phyloP scores from a whole-genome alignment of 345 rosid genomes.

The Anacardium occidentale region DNA sequence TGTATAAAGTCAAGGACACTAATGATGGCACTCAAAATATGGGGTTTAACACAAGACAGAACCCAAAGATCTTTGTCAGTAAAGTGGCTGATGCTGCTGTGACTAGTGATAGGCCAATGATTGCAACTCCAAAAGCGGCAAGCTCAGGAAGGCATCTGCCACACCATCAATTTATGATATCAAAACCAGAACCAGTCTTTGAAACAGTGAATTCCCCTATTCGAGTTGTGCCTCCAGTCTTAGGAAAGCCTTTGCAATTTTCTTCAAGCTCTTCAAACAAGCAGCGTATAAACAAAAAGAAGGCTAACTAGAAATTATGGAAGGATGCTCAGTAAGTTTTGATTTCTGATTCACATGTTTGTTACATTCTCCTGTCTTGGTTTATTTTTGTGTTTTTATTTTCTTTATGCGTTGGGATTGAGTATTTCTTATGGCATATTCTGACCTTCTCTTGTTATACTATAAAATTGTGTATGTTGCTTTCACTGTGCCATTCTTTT shows the following conservation, averaged over 20 bases:
- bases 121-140: slow-evolving; percentile 2
- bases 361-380: not conserved
- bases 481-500: too few species aligned
- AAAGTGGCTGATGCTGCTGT: slow-evolving; percentile 8
- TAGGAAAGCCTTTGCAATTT: slow-evolving; percentile 5
- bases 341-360: not conserved
- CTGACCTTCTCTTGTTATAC: not conserved
- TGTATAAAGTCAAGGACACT: slow-evolving; percentile 25
- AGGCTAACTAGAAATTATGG: slow-evolving; percentile 23
- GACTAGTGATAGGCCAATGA: not conserved
- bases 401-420: not conserved
- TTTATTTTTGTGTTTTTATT: not conserved
- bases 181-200: slow-evolving; percentile 16
- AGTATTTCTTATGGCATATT: not conserved
- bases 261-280: slow-evolving; percentile 20
- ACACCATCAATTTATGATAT: slow-evolving; percentile 13
- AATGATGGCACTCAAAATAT: not conserved
- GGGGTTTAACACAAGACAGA: not conserved
- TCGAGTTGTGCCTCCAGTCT: slow-evolving; percentile 16
- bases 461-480: too few species aligned
- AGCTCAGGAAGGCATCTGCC: slow-evolving; percentile 5
- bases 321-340: slow-evolving; percentile 20
- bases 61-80: not conserved
- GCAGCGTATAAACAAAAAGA: slow-evolving; percentile 25
- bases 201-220: slow-evolving; percentile 25